Percentiles rank a stretch among this genome's conserved stretches.
These are phyloP conservation scores for Clarireedia sp. DNA, from an alignment of 2,329 filamentous ascomycete species.

Conservation along the genomic window DNA sequence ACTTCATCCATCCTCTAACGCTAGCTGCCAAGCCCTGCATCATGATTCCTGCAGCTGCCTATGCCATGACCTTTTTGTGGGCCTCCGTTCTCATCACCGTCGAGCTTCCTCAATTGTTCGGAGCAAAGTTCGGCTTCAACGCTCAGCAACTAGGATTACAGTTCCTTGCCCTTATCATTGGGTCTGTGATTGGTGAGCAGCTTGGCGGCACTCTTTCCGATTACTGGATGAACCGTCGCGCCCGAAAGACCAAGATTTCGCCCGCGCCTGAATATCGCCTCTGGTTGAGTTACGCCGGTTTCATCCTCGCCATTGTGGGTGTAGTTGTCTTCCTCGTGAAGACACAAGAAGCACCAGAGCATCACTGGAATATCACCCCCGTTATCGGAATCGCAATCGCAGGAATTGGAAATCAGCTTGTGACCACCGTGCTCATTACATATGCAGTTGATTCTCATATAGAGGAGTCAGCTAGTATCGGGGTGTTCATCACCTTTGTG, in stretches of 20 bases:
- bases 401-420: conserved; percentile 49
- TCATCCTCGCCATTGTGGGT: conserved; percentile 42
- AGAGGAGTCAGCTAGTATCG: conserved; percentile 44
- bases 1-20: conserved; percentile 43
- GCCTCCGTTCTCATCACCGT: conserved; percentile 45
- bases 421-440: conserved; percentile 31
- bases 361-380: conserved; percentile 48
- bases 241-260: conserved; percentile 28
- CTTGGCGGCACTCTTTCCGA: conserved; percentile 47
- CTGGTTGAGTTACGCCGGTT: conserved; percentile 49
- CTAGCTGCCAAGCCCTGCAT: conserved; percentile 40
- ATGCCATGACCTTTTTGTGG: conserved; percentile 51
- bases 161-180: conserved; percentile 48
- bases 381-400: conserved; percentile 44
- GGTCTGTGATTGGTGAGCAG: conserved; percentile 50
- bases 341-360: conserved; percentile 35
- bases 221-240: conserved; percentile 40
- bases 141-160: conserved; percentile 50
- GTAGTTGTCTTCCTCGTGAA: conserved; percentile 47
- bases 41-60: conserved; percentile 43
- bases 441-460: conserved; percentile 50
- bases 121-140: conserved; percentile 47
- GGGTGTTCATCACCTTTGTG: conserved; percentile 50
- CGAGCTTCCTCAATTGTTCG: conserved; percentile 51
- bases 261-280: conserved; percentile 44